Percentiles rank a stretch among this genome's conserved stretches.
Conservation (phyloP, 2,329 filamentous ascomycete genomes). For the Penicillium sp. region DNA sequence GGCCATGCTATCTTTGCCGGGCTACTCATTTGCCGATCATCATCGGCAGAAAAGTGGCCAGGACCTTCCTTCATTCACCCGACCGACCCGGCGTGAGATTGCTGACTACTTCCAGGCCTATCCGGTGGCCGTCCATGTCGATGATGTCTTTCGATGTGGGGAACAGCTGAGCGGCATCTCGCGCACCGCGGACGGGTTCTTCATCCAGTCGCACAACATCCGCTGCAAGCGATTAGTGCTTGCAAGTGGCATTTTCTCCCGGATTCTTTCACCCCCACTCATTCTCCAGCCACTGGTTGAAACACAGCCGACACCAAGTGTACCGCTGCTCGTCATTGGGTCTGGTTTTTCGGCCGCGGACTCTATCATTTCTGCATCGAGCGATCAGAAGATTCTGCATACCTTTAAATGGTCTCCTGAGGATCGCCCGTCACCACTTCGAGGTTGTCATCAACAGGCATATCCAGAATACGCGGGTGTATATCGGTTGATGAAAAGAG, state of each 20-base stretch:
- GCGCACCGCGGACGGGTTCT: slow-evolving; percentile 50
- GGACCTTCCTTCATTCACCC: slow-evolving; percentile 53
- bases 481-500: slow-evolving; percentile 62
- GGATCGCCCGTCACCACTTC: slow-evolving; percentile 57
- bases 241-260: slow-evolving; percentile 61
- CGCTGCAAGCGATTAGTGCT: slow-evolving; percentile 59
- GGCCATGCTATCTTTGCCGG: slow-evolving; percentile 62
- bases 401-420: slow-evolving; percentile 62
- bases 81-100: slow-evolving; percentile 57
- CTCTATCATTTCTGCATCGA: slow-evolving; percentile 55
- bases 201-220: slow-evolving; percentile 54
- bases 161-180: slow-evolving; percentile 48
- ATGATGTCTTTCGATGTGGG: slow-evolving; percentile 48
- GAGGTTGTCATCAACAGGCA: slow-evolving; percentile 60
- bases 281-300: slow-evolving; percentile 50
- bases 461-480: slow-evolving; percentile 64
- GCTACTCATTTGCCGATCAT: slow-evolving; percentile 59
- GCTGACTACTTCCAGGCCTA: slow-evolving; percentile 59
- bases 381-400: slow-evolving; percentile 53
- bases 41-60: slow-evolving; percentile 45
- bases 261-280: slow-evolving; percentile 54
- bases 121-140: slow-evolving; percentile 55
- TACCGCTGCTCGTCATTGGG: slow-evolving; percentile 58
- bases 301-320: slow-evolving; percentile 27
- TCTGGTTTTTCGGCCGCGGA: slow-evolving; percentile 66